Base-by-base conservation (phyloP, 371 early-diverging fungal genomes). In the Zopfochytrium polystomum region DNA sequence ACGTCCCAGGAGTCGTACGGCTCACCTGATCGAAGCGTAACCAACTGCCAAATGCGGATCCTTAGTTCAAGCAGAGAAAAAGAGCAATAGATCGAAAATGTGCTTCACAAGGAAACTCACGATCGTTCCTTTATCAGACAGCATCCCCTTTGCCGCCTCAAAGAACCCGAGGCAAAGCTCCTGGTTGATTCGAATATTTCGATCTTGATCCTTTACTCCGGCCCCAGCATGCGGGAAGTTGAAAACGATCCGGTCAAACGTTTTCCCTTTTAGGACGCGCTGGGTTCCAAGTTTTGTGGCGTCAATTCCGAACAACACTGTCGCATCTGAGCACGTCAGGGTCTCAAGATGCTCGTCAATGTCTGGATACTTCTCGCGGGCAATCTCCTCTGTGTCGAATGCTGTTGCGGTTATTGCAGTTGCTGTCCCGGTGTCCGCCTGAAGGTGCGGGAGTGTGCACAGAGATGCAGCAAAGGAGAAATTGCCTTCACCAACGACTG, bases 1-100 rank as follows among this genome's bases (percentile, higher is more conserved):
- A 96, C 72, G 57, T 87, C 80, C 98, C 98, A 97, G 32, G 79
- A 63, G 58, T 90, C 85, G 64, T 97, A 97, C 13, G 98, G 98
- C 44, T 74, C 63, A 3, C 91, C 90, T 0, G 87, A 80, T 71
- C 94, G 94, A 43, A 93, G 67, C 0, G 95, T 88, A 3, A 95
- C 81, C 11, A 48, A 67, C 62, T 13, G 34, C 27, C 2, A 80
- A 64, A 5, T 71, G 29, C 13, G 34, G 54, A 20, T 52, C 61
- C n/a, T n/a, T 23, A 42, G 55, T n/a, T 60, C 26, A 58, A 60
- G n/a, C 20, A 18, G 44, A 43, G 35, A 53, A 60, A 35, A 23
- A 34, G 3, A 38, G 5, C 9, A 23, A 31, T 15, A 30, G 9
- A 23, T 22, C 11, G 48, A 11, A 33, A 23, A 55, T 42, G 9